Base-by-base conservation (phyloP, 768 basidiomycete genomes). In the Naganishia friedmannii region DNA sequence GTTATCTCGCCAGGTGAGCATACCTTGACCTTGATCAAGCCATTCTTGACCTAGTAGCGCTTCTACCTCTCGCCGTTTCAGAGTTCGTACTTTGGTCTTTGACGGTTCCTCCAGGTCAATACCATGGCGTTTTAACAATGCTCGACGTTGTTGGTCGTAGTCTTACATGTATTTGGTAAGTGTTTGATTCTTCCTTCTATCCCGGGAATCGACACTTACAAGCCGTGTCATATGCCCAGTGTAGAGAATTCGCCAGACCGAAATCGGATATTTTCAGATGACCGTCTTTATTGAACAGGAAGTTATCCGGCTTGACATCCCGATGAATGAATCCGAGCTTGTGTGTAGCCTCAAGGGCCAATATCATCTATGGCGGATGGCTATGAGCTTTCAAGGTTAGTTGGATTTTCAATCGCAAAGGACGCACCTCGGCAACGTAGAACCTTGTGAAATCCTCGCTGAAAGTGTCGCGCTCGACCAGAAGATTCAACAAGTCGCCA, bases 221-320 rank as follows among this genome's bases (percentile, higher is more conserved):
- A 68, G 89, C 89, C 31, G 92, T 93, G 82, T 98, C 93, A 82
- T 97, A 93, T 26, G 92, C 91, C 94, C 94, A 96, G 82, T 95
- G 94, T 68, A 78, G 73, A 56, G 88, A 92, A 83, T 82, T 96
- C 86, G 94, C 94, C 74, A 98, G 84, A 46, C 95, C 95, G 80
- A 98, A 97, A 82, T 97, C 95, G 78, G 90, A 91, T 70, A 98
- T 87, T 82, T 88, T 89, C 82, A 99, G 90, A 83, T 98, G 94
- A 13, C 94, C 95, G 72, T 91, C 85, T 67, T 90, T 89, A 81
- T 91, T 90, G 83, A 98, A 94, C 66, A 98, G 85, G 84, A 97
- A 98, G 81, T 98, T 97, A 70, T 82, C 81, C 45, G 93, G 91
- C 82, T 96, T 94, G 83, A 97, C 94, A 83, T 99, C 95, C 72